phyloP scores from a whole-genome alignment of 177 flowering plant species.

The Vitis hybrid region DNA sequence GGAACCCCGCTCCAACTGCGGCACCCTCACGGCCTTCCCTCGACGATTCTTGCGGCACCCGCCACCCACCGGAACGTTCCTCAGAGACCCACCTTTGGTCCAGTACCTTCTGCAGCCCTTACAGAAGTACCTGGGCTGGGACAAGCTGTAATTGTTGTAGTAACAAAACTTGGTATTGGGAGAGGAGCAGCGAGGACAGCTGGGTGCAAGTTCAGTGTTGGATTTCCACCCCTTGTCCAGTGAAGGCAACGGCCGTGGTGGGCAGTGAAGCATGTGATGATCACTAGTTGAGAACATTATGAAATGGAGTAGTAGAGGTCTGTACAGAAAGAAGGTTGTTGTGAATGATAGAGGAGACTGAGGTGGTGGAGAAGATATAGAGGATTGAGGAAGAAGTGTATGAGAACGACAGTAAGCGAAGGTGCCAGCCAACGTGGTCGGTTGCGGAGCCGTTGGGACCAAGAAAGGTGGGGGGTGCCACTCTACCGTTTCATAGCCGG shows the following conservation, averaged over 20 bases:
- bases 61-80: slow-evolving; percentile 66
- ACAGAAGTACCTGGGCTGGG: slow-evolving; percentile 61
- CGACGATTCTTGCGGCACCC: slow-evolving; percentile 53
- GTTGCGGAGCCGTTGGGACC: slow-evolving; percentile 20
- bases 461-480: slow-evolving; percentile 11
- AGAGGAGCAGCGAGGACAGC: slow-evolving; percentile 56
- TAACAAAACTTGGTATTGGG: slow-evolving; percentile 55
- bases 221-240: slow-evolving; percentile 32
- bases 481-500: slow-evolving; percentile 14
- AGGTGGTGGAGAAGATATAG: neutral
- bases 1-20: neutral
- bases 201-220: slow-evolving; percentile 38
- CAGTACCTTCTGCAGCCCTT: slow-evolving; percentile 48
- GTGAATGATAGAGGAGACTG: neutral
- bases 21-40: slow-evolving; percentile 10
- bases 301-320: neutral
- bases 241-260: slow-evolving; percentile 10
- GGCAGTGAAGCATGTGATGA: slow-evolving; percentile 5
- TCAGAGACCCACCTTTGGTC: slow-evolving; percentile 53
- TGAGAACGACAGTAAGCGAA: slow-evolving; percentile 2
- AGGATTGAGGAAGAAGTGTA: no score
- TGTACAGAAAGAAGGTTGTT: neutral
- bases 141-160: slow-evolving; percentile 66
- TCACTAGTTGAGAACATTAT: slow-evolving; percentile 10
- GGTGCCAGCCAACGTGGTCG: slow-evolving; percentile 9